Percentiles rank a stretch among this genome's conserved stretches.
Conservation (phyloP, 192 early-diverging fungal species). For the Coemansia sp. region DNA sequence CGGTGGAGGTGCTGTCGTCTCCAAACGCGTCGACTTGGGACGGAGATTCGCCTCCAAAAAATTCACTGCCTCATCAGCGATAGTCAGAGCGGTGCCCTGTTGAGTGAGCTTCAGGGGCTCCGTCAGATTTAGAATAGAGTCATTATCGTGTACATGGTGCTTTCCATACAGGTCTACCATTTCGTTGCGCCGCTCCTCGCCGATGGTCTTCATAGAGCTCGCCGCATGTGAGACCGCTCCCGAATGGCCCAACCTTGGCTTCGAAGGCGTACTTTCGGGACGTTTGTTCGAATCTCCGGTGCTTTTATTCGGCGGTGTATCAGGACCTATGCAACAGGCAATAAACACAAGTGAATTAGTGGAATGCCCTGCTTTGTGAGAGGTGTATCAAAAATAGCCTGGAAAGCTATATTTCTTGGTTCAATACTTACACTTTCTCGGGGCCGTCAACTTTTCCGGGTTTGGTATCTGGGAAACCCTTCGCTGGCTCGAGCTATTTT, state of each 20-base stretch:
- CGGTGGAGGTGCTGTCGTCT: neutral
- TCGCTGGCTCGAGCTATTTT: neutral
- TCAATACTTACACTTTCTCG: neutral
- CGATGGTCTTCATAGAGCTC: neutral
- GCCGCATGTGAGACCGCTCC: neutral
- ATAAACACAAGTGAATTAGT: neutral
- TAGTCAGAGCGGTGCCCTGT: neutral
- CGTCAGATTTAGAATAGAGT: neutral
- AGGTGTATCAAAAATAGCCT: neutral
- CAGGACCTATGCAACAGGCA: neutral
- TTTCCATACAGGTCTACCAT: neutral
- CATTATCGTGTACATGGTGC: neutral
- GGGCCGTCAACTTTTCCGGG: too few species aligned
- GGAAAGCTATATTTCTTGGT: neutral
- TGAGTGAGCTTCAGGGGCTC: neutral
- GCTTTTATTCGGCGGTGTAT: neutral
- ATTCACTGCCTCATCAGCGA: neutral
- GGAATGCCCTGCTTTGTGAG: neutral
- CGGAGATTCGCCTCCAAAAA: neutral
- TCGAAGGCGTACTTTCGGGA: neutral
- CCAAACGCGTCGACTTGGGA: neutral
- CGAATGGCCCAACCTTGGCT: neutral
- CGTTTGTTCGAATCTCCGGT: neutral
- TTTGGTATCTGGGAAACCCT: neutral
- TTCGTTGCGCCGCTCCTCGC: neutral